phyloP scores from a whole-genome alignment of 1,284 basidiomycete genomes.

The Microbotryomycetes sp. region DNA sequence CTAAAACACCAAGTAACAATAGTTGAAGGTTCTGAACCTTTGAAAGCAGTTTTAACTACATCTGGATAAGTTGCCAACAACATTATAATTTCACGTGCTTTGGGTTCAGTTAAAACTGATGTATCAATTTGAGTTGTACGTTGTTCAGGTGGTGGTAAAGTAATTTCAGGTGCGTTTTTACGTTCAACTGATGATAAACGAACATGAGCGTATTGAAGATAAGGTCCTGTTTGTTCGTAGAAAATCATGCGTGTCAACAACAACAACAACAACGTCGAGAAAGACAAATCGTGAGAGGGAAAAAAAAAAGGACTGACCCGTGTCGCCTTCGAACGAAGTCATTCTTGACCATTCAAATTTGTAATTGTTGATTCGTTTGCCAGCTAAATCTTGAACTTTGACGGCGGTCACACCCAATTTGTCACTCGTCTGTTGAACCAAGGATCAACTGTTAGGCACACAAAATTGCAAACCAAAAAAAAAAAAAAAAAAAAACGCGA shows the following conservation, averaged over 20 bases:
- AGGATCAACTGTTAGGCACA: background rate
- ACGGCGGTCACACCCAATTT: constrained; percentile 93
- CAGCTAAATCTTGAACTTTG: constrained; percentile 97
- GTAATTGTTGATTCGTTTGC: constrained; percentile 96
- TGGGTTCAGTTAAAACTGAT: constrained; percentile 59
- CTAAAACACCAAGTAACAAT: constrained; percentile 57
- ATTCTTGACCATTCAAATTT: constrained; percentile 91
- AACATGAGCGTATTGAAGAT: constrained; percentile 95
- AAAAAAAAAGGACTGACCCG: constrained; percentile 51
- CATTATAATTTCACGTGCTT: constrained; percentile 81
- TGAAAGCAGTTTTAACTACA: constrained; percentile 74
- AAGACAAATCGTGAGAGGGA: background rate
- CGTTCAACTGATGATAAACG: constrained; percentile 87
- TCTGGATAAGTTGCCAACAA: constrained; percentile 86
- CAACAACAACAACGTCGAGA: background rate
- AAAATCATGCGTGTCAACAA: too few species aligned
- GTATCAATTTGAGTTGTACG: constrained; percentile 61
- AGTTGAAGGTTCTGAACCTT: constrained; percentile 81
- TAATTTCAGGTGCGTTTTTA: constrained; percentile 75
- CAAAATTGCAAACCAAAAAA: background rate
- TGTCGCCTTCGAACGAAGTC: constrained; percentile 95
- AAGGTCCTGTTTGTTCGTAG: constrained; percentile 48
- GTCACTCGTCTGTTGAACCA: constrained; percentile 52
- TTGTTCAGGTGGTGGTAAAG: constrained; percentile 60
- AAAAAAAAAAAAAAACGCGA: too few species aligned